These are phyloP conservation scores for Hypomyces rosellus DNA, from an alignment of 2,329 filamentous ascomycete genomes.

Conservation along the genomic window DNA sequence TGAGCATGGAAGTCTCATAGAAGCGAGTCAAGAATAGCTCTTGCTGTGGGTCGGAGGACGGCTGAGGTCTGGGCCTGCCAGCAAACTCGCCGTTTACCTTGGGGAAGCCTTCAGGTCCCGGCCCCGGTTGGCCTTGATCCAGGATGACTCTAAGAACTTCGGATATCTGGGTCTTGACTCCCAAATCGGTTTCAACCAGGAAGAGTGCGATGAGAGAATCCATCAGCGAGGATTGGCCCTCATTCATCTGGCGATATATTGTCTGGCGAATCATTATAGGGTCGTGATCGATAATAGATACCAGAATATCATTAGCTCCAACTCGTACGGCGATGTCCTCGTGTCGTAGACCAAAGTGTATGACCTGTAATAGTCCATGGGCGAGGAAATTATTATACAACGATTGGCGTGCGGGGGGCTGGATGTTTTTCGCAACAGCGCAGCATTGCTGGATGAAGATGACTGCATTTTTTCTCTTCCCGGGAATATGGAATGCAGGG, in stretches of 20 bases:
- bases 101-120: slow-evolving; percentile 48
- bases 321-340: slow-evolving; percentile 78
- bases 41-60: slow-evolving; percentile 62
- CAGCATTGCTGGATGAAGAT: slow-evolving; percentile 97
- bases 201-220: slow-evolving; percentile 91
- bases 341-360: slow-evolving; percentile 85
- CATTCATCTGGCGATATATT: slow-evolving; percentile 85
- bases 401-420: slow-evolving; percentile 70
- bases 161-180: slow-evolving; percentile 90
- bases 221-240: slow-evolving; percentile 78
- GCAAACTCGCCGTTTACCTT: slow-evolving; percentile 63
- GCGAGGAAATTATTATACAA: slow-evolving; percentile 87
- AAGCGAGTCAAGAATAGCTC: slow-evolving; percentile 82
- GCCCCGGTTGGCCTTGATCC: slow-evolving; percentile 55
- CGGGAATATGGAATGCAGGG: slow-evolving; percentile 54
- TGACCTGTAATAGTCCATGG: slow-evolving; percentile 80
- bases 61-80: slow-evolving; percentile 51
- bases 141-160: slow-evolving; percentile 92
- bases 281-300: slow-evolving; percentile 93
- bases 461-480: slow-evolving; percentile 86
- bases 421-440: slow-evolving; percentile 87
- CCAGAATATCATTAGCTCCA: slow-evolving; percentile 87
- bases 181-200: slow-evolving; percentile 83
- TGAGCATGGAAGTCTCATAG: slow-evolving; percentile 79
- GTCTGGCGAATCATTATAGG: slow-evolving; percentile 89